These are phyloP conservation scores for Colletotrichum phormii DNA, from an alignment of 2,329 filamentous ascomycete genomes.

Conservation along the genomic window DNA sequence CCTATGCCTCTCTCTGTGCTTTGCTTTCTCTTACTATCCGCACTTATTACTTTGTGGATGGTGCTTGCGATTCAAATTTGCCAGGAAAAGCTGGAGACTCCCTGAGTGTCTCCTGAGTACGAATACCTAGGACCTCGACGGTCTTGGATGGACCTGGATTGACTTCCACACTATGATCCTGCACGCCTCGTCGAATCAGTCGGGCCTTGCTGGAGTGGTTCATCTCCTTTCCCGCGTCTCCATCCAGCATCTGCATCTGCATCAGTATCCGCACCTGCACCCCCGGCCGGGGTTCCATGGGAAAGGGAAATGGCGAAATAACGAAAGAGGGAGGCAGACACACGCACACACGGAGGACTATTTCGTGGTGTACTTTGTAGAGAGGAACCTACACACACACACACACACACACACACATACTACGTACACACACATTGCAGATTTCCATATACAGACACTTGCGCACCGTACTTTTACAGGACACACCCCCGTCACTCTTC, in stretches of 20 bases:
- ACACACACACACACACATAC: no score
- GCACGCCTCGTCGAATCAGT: conserved; percentile 12
- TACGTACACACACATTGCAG: neutral
- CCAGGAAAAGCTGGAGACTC: neutral
- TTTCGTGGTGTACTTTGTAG: neutral
- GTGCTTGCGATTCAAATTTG: neutral
- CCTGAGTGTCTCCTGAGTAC: neutral
- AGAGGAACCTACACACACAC: neutral
- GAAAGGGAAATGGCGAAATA: conserved; percentile 25
- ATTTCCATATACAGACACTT: neutral
- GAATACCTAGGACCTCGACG: no score
- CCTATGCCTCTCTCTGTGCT: conserved; percentile 43
- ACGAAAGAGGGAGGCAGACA: neutral
- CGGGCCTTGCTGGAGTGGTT: conserved; percentile 17
- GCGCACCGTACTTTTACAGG: neutral
- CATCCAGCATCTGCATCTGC: conserved; percentile 13
- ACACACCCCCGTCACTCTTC: conserved; percentile 5
- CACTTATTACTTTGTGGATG: conserved; percentile 17
- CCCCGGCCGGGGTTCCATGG: conserved; percentile 13
- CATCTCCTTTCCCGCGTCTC: conserved; percentile 30
- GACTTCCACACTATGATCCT: neutral
- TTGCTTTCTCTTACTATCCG: conserved; percentile 13
- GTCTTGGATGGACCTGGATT: neutral
- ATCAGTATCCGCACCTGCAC: neutral
- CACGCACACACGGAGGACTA: neutral